Evolutionary conservation across 2,329 filamentous ascomycete species (phyloP).

Genomic region (Microcyclosporella mali): DNA sequence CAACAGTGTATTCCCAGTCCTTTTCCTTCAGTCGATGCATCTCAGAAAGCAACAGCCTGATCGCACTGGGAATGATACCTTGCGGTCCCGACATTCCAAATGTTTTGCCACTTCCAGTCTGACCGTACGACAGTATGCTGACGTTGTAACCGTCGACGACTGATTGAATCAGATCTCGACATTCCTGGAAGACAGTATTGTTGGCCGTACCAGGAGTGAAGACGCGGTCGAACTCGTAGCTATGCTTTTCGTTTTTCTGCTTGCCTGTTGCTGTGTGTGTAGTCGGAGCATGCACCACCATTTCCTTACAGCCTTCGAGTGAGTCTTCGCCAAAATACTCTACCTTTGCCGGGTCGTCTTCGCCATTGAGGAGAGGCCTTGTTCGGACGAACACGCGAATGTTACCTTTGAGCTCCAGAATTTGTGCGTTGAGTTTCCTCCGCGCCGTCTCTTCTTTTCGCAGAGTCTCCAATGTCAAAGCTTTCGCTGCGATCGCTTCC

Average conservation of each 20-base stretch:
- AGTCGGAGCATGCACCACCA: constrained; percentile 74
- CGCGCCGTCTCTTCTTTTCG: constrained; percentile 86
- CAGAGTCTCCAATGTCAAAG: constrained; percentile 70
- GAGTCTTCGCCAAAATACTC: constrained; percentile 62
- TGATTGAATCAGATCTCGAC: constrained; percentile 92
- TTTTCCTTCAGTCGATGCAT: constrained; percentile 78
- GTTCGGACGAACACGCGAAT: constrained; percentile 98
- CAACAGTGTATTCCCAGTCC: constrained; percentile 90
- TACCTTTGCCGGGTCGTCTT: constrained; percentile 64
- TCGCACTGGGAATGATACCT: constrained; percentile 92
- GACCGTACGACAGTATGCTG: constrained; percentile 97
- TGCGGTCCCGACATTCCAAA: constrained; percentile 87
- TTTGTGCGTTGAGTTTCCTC: constrained; percentile 91
- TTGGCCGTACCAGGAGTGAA: constrained; percentile 76
- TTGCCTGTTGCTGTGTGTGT: constrained; percentile 75
- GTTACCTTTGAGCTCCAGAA: constrained; percentile 95
- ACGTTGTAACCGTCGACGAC: constrained; percentile 97
- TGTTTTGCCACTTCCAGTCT: constrained; percentile 95
- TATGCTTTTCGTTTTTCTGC: constrained; percentile 69
- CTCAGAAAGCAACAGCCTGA: constrained; percentile 87
- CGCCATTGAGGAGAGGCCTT: constrained; percentile 63
- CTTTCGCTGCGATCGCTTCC: constrained; percentile 64
- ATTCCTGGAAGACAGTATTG: constrained; percentile 85
- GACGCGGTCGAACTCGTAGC: constrained; percentile 89
- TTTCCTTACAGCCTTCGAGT: constrained; percentile 78